These are phyloP conservation scores for Dimocarpus longan DNA, from an alignment of 345 rosid species.

Conservation along the genomic window DNA sequence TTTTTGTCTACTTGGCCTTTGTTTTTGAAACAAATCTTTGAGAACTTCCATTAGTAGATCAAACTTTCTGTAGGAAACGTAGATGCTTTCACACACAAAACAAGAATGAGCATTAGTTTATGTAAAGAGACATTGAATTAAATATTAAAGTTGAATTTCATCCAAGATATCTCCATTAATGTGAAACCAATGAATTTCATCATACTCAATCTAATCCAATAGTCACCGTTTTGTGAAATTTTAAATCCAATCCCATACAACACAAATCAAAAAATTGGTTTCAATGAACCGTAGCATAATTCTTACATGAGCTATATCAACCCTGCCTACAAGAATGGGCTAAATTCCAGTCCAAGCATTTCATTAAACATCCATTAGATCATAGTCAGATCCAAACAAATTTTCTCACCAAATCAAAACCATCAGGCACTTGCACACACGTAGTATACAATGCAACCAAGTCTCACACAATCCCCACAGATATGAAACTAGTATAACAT, in stretches of 20 bases:
- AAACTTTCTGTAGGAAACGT: too few relatives aligned
- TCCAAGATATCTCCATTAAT: background rate
- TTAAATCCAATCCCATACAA: background rate
- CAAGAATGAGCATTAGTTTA: background rate
- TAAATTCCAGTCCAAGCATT: background rate
- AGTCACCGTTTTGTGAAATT: background rate
- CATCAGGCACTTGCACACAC: background rate
- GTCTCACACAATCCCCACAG: too few relatives aligned
- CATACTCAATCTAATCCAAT: background rate
- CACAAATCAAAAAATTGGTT: background rate
- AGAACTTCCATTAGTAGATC: background rate
- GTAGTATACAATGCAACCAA: too few relatives aligned
- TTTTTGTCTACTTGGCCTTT: background rate
- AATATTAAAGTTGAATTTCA: background rate
- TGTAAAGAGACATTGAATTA: too few relatives aligned
- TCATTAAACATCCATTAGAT: background rate
- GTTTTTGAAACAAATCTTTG: background rate
- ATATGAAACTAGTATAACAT: too few relatives aligned
- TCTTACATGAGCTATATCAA: background rate
- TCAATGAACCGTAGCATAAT: background rate
- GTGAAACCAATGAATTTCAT: background rate
- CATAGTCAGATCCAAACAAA: background rate
- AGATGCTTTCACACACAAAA: background rate
- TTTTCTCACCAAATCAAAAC: background rate
- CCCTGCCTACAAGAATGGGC: background rate